These are phyloP conservation scores for Nakazawaea wickerhamii DNA, from an alignment of 805 yeast genomes.

Conservation along the genomic window DNA sequence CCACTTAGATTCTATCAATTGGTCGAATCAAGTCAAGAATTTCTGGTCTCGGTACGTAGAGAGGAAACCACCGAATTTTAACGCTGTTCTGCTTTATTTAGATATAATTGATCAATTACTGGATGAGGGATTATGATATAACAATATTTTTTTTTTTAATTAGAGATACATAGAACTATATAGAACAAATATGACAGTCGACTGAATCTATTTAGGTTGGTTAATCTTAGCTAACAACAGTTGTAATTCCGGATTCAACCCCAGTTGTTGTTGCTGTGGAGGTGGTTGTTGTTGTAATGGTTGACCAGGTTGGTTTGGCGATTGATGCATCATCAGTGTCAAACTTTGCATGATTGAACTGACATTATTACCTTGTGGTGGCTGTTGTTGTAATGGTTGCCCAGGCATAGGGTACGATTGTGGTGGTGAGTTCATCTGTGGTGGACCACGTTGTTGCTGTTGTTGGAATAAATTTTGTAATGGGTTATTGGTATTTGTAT, in stretches of 20 bases:
- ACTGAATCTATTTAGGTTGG: conserved; percentile 5
- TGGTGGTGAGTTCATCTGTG: conserved; percentile 3
- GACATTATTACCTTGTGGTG: conserved; percentile 1
- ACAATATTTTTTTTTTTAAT: neutral
- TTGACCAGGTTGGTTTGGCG: conserved; percentile 3
- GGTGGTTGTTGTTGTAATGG: conserved; percentile 7
- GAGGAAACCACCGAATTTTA: conserved; percentile 38
- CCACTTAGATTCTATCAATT: conserved; percentile 81
- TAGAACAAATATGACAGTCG: neutral
- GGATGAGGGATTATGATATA: conserved; percentile 38
- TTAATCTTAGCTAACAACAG: conserved; percentile 12
- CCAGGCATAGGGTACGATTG: conserved; percentile 3
- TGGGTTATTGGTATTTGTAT: conserved; percentile 10
- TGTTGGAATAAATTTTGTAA: conserved; percentile 13
- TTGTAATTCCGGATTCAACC: conserved; percentile 12
- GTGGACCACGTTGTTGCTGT: conserved; percentile 1
- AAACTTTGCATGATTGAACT: conserved; percentile 13
- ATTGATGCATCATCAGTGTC: conserved; percentile 12
- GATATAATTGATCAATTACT: conserved; percentile 63
- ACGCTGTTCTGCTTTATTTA: conserved; percentile 65
- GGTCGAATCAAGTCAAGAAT: conserved; percentile 55
- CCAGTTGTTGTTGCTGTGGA: conserved; percentile 7
- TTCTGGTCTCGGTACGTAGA: conserved; percentile 27
- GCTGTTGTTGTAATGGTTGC: conserved; percentile 9
- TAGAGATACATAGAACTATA: neutral